These are phyloP conservation scores for Neurospora sp. DNA, from an alignment of 2,329 filamentous ascomycete genomes.

Conservation along the genomic window DNA sequence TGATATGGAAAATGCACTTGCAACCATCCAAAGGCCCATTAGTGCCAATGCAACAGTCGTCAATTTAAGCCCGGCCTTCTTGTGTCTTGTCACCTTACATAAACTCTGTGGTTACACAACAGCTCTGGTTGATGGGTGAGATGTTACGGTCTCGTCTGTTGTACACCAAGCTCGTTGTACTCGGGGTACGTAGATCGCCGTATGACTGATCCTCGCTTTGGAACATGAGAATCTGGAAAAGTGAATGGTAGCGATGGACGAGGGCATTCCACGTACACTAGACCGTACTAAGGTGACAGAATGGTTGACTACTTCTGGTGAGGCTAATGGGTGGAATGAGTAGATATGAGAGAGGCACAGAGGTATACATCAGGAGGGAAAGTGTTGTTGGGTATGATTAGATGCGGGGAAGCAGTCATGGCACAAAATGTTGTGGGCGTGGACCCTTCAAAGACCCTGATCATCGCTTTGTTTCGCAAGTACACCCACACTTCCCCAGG, in stretches of 20 bases:
- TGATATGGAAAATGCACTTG: background rate
- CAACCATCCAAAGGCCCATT: background rate
- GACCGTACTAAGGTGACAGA: background rate
- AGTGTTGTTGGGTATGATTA: background rate
- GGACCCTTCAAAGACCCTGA: background rate
- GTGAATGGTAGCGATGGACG: background rate
- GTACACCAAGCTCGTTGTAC: background rate
- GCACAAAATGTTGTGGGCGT: background rate
- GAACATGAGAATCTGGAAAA: background rate
- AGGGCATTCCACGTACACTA: background rate
- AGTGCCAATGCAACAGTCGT: background rate
- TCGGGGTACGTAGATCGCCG: background rate
- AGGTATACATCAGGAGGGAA: background rate
- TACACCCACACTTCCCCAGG: background rate
- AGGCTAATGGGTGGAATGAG: background rate
- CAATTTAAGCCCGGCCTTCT: background rate
- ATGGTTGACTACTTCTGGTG: background rate
- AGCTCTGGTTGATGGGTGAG: background rate
- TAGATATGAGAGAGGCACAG: background rate
- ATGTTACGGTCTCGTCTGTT: background rate
- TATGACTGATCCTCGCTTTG: background rate
- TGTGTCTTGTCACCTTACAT: background rate
- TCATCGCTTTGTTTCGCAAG: background rate
- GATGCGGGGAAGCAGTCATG: background rate
- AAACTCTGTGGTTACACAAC: background rate